Conservation (phyloP, 345 rosid genomes). For the Excoecaria agallocha region DNA sequence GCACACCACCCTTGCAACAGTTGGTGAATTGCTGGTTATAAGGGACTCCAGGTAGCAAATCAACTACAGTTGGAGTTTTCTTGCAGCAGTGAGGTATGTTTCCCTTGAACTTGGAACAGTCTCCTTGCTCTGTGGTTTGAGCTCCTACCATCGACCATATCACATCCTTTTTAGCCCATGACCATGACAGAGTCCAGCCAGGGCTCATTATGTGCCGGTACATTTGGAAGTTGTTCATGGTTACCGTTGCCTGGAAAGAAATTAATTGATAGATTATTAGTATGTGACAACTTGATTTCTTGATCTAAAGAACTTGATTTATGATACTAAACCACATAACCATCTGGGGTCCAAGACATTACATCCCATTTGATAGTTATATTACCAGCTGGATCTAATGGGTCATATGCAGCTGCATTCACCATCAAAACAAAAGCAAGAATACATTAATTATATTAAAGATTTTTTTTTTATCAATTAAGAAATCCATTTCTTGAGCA, state of each 20-base stretch:
- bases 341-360: slow-evolving; percentile 69
- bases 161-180: slow-evolving; percentile 77
- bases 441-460: neutral
- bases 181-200: slow-evolving; percentile 78
- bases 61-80: slow-evolving; percentile 55
- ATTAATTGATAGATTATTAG: too few species aligned
- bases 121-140: slow-evolving; percentile 86
- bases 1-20: slow-evolving; percentile 71
- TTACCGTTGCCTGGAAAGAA: slow-evolving; percentile 52
- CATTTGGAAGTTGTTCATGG: slow-evolving; percentile 65
- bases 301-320: too few species aligned
- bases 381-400: slow-evolving; percentile 72
- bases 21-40: slow-evolving; percentile 75
- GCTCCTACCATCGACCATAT: slow-evolving; percentile 78
- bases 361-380: slow-evolving; percentile 81
- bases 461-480: neutral
- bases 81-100: slow-evolving; percentile 70
- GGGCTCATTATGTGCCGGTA: slow-evolving; percentile 63
- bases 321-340: slow-evolving; percentile 54
- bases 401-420: slow-evolving; percentile 58
- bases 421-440: slow-evolving; percentile 12
- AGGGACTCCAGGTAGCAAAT: slow-evolving; percentile 71
- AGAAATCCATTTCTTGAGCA: neutral
- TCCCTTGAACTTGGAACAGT: slow-evolving; percentile 78
- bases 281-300: too few species aligned